Conservation (phyloP, 2,329 filamentous ascomycete genomes). For the Penicillium sclerotigenum region DNA sequence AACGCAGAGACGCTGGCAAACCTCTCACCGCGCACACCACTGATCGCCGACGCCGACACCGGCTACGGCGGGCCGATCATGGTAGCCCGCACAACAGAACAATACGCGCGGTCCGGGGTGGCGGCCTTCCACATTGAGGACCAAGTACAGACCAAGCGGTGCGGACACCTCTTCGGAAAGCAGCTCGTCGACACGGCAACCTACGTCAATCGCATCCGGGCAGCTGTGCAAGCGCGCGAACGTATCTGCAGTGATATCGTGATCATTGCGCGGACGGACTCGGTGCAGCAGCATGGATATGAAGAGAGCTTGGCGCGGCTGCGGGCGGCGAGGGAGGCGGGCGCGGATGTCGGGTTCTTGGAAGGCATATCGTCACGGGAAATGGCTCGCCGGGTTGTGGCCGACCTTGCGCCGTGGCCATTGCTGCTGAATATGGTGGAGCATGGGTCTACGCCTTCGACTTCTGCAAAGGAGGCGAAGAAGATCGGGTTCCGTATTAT, state of each 20-base stretch:
- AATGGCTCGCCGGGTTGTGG: slow-evolving; percentile 34
- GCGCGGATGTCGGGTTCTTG: slow-evolving; percentile 44
- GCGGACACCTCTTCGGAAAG: slow-evolving; percentile 42
- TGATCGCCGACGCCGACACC: slow-evolving; percentile 56
- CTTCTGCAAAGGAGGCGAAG: slow-evolving; percentile 37
- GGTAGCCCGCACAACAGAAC: slow-evolving; percentile 49
- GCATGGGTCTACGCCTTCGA: slow-evolving; percentile 42
- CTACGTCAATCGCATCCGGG: slow-evolving; percentile 38
- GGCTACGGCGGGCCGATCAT: slow-evolving; percentile 53
- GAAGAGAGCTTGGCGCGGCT: slow-evolving; percentile 40
- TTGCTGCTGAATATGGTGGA: slow-evolving; percentile 47
- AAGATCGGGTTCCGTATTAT: slow-evolving; percentile 45
- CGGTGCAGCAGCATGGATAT: slow-evolving; percentile 37
- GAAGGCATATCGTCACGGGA: slow-evolving; percentile 42
- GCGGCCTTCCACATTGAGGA: slow-evolving; percentile 59
- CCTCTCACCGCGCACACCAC: slow-evolving; percentile 47
- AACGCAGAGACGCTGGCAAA: slow-evolving; percentile 55
- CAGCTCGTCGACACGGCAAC: slow-evolving; percentile 36
- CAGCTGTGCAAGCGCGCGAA: slow-evolving; percentile 36
- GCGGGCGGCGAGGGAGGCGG: slow-evolving; percentile 40
- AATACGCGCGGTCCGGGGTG: slow-evolving; percentile 53
- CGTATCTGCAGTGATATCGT: slow-evolving; percentile 42
- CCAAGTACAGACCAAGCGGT: slow-evolving; percentile 49
- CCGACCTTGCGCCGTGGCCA: slow-evolving; percentile 40
- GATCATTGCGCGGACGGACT: slow-evolving; percentile 46